Conservation (phyloP, 768 basidiomycete species). For the Leccinum pellstonianum region DNA sequence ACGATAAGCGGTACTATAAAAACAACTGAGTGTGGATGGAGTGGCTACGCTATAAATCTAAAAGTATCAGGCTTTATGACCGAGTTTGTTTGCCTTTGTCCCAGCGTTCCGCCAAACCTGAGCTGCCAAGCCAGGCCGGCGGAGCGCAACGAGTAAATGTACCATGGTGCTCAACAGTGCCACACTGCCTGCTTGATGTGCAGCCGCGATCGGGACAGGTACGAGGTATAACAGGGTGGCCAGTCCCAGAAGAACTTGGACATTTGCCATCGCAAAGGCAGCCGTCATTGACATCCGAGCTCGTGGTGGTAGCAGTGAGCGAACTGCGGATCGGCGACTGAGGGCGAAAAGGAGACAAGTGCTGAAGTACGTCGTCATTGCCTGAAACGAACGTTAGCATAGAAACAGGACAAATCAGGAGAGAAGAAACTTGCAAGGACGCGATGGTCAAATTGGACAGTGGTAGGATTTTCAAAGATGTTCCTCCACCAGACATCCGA, state of each 20-base stretch:
- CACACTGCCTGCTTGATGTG: conserved; percentile 95
- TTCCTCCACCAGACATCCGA: conserved; percentile 95
- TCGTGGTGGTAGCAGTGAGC: conserved; percentile 55
- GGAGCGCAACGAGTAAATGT: conserved; percentile 68
- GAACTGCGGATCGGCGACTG: conserved; percentile 50
- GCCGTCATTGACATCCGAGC: conserved; percentile 51
- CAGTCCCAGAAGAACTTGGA: conserved; percentile 77
- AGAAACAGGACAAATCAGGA: neutral
- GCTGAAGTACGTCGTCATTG: conserved; percentile 77
- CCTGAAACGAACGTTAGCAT: conserved; percentile 44
- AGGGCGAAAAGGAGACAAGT: conserved; percentile 62
- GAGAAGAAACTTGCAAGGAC: conserved; percentile 61
- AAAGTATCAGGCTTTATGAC: conserved; percentile 4
- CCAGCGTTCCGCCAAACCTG: conserved; percentile 52
- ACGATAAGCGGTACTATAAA: conserved; percentile 1
- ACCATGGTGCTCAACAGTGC: conserved; percentile 80
- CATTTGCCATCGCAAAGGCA: conserved; percentile 77
- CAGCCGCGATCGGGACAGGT: conserved; percentile 86
- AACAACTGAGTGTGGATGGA: conserved; percentile 29
- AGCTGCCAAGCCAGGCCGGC: conserved; percentile 68
- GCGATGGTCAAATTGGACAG: conserved; percentile 96
- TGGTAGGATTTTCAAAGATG: conserved; percentile 95
- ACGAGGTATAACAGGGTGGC: conserved; percentile 90
- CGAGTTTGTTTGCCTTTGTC: conserved; percentile 15
- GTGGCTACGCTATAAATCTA: conserved; percentile 16